Conservation (phyloP, 2,329 filamentous ascomycete genomes). For the Pyrenophora tritici-repentis region DNA sequence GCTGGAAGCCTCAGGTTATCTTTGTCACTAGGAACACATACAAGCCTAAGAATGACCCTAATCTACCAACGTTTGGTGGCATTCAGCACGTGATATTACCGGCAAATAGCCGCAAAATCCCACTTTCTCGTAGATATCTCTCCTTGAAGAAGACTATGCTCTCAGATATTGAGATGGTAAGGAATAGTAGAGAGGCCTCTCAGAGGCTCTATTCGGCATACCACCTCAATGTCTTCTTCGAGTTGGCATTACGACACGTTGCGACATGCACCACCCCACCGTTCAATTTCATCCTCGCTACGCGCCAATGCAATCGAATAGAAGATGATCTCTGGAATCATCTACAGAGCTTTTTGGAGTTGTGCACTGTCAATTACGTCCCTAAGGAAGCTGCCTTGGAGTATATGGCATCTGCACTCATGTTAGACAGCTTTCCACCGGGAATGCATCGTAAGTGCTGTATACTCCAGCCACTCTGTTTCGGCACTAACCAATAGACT, state of each 20-base stretch:
- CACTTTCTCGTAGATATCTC: slow-evolving; percentile 2
- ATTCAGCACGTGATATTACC: slow-evolving; percentile 1
- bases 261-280: background rate
- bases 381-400: slow-evolving; percentile 10
- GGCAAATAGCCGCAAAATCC: background rate
- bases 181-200: slow-evolving; percentile 3
- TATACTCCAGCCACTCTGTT: slow-evolving; percentile 2
- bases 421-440: slow-evolving; percentile 11
- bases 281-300: slow-evolving; percentile 15
- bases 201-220: slow-evolving; percentile 15
- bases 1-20: slow-evolving; percentile 14
- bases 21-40: slow-evolving; percentile 10
- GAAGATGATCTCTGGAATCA: slow-evolving; percentile 6
- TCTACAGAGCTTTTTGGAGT: slow-evolving; percentile 8
- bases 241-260: slow-evolving; percentile 9
- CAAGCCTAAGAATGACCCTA: background rate
- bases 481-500: background rate
- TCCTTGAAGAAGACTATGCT: slow-evolving; percentile 8
- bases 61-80: background rate
- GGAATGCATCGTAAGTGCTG: slow-evolving; percentile 19
- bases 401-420: slow-evolving; percentile 8
- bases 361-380: slow-evolving; percentile 3
- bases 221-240: slow-evolving; percentile 15
- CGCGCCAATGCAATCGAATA: slow-evolving; percentile 7
- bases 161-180: slow-evolving; percentile 9